phyloP scores from a whole-genome alignment of 1,139 yeast species.

The Sugiyamaella grinbergsii region DNA sequence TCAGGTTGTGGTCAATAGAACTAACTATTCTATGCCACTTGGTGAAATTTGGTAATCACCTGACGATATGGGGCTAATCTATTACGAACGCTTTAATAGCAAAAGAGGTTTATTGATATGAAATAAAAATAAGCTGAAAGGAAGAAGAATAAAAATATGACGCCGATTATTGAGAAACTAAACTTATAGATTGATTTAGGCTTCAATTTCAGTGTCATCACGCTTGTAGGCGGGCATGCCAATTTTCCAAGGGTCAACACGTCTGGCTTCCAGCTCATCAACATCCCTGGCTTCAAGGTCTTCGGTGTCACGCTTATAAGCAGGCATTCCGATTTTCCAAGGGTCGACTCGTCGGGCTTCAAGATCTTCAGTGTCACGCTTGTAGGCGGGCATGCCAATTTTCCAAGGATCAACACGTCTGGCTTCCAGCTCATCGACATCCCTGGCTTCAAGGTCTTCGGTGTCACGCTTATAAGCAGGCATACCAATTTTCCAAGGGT shows the following conservation, averaged over 20 bases:
- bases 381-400: conserved; percentile 21
- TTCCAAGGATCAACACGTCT: conserved; percentile 4
- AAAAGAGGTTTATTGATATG: too few species aligned
- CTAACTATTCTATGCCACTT: too few species aligned
- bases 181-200: too few species aligned
- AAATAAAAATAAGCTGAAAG: too few species aligned
- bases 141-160: too few species aligned
- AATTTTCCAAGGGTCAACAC: conserved; percentile 10
- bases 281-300: conserved; percentile 26
- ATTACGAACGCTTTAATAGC: too few species aligned
- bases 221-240: conserved; percentile 22
- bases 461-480: conserved; percentile 17
- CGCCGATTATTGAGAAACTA: too few species aligned
- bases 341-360: conserved; percentile 6
- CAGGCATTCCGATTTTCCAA: conserved; percentile 11
- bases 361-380: conserved; percentile 13
- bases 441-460: conserved; percentile 9
- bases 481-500: conserved; percentile 16
- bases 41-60: too few species aligned
- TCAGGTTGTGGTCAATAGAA: too few species aligned
- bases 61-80: too few species aligned
- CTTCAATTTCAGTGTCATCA: conserved; percentile 8
- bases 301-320: conserved; percentile 21
- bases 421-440: too few species aligned
- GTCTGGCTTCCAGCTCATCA: too few species aligned